Percentiles rank a stretch among this genome's conserved stretches.
phyloP scores from a whole-genome alignment of 331 rosid genomes.

The Cucumis variabilis region DNA sequence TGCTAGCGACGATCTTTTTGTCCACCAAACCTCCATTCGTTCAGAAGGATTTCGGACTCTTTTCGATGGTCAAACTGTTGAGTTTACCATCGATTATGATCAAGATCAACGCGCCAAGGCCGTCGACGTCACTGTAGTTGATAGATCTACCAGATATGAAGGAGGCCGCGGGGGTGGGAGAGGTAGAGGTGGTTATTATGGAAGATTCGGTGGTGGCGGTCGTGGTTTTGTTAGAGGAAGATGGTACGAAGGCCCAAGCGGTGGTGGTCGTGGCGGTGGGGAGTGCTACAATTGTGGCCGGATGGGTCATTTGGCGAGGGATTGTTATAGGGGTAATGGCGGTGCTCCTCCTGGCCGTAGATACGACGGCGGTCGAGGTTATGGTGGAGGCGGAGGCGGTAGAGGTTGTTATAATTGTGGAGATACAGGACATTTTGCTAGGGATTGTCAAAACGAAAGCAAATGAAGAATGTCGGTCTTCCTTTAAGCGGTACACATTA shows the following conservation, averaged over 20 bases:
- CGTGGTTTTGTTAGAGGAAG: slow-evolving; percentile 27
- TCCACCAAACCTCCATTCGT: slow-evolving; percentile 78
- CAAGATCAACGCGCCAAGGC: slow-evolving; percentile 74
- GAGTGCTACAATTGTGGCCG: slow-evolving; percentile 86
- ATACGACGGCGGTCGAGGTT: slow-evolving; percentile 44
- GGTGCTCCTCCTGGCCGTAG: slow-evolving; percentile 33
- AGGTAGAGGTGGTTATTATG: slow-evolving; percentile 38
- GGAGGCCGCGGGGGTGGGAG: slow-evolving; percentile 33
- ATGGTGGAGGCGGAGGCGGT: slow-evolving; percentile 50
- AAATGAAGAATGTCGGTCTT: slow-evolving; percentile 41
- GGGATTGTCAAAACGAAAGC: slow-evolving; percentile 63
- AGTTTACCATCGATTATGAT: slow-evolving; percentile 54
- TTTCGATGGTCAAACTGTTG: slow-evolving; percentile 66
- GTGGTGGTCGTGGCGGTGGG: slow-evolving; percentile 36
- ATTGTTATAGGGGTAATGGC: slow-evolving; percentile 55
- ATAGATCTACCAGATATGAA: slow-evolving; percentile 44
- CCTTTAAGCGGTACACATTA: not conserved
- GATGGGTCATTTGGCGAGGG: slow-evolving; percentile 80
- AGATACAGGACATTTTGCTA: slow-evolving; percentile 88
- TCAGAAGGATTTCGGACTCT: slow-evolving; percentile 75
- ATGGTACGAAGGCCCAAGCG: slow-evolving; percentile 41
- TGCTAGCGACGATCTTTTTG: slow-evolving; percentile 76
- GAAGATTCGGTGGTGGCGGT: slow-evolving; percentile 41
- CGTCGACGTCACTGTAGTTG: slow-evolving; percentile 54
- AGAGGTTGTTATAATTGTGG: slow-evolving; percentile 67